Conservation (phyloP, 2,329 filamentous ascomycete species). For the Rutstroemia sp. region DNA sequence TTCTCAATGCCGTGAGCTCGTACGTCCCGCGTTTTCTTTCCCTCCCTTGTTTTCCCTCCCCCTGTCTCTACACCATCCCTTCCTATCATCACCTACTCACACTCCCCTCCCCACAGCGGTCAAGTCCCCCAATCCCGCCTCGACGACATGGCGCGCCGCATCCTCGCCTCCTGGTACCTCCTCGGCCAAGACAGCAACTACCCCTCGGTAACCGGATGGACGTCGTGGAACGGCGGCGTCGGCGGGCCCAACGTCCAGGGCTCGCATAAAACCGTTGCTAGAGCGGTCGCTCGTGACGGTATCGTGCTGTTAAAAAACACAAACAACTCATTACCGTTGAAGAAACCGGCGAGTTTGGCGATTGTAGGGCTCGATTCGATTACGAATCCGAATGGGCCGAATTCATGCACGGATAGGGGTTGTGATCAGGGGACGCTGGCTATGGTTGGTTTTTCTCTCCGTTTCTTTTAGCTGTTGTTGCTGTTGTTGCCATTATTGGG, state of each 20-base stretch:
- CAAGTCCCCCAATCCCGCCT: constrained; percentile 51
- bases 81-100: neutral
- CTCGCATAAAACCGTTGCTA: constrained; percentile 55
- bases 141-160: constrained; percentile 59
- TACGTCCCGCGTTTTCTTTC: constrained; percentile 14
- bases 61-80: constrained; percentile 12
- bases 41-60: neutral
- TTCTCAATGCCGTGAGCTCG: constrained; percentile 42
- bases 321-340: constrained; percentile 47
- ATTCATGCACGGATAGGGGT: constrained; percentile 53
- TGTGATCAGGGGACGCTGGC: constrained; percentile 57
- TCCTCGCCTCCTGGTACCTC: constrained; percentile 56
- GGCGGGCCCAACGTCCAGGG: constrained; percentile 42
- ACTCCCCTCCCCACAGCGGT: constrained; percentile 34
- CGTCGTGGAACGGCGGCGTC: constrained; percentile 27
- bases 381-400: constrained; percentile 53
- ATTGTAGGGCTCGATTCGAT: constrained; percentile 58
- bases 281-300: constrained; percentile 46
- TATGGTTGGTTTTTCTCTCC: constrained; percentile 39
- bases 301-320: constrained; percentile 65
- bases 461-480: neutral
- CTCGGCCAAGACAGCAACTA: constrained; percentile 40
- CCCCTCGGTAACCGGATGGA: constrained; percentile 47
- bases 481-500: no score
- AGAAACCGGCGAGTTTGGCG: constrained; percentile 44